These are phyloP conservation scores for Sordariomycetes sp. DNA, from an alignment of 2,329 filamentous ascomycete genomes.

Conservation along the genomic window DNA sequence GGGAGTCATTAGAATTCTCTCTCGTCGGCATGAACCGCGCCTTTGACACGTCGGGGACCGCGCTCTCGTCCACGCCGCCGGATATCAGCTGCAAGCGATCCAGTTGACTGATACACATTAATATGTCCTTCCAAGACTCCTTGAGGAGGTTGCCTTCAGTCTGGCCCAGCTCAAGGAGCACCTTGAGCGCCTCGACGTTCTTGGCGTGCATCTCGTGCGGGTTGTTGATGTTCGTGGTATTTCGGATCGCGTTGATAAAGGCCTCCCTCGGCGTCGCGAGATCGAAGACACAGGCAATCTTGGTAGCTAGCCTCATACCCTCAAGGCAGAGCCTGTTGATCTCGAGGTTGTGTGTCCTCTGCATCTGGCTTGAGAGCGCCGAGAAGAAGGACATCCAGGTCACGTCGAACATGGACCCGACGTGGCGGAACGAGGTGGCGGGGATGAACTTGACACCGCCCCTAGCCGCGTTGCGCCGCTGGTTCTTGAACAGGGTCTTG, in stretches of 20 bases:
- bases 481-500: conserved; percentile 82
- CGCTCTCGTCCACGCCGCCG: conserved; percentile 84
- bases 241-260: conserved; percentile 84
- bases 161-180: conserved; percentile 80
- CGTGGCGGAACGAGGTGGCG: conserved; percentile 85
- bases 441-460: conserved; percentile 68
- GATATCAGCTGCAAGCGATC: conserved; percentile 92
- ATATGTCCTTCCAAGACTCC: conserved; percentile 87
- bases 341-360: conserved; percentile 85
- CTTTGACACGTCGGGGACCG: conserved; percentile 83
- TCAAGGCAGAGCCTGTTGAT: conserved; percentile 89
- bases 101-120: conserved; percentile 91
- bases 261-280: conserved; percentile 87
- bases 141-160: conserved; percentile 83
- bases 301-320: conserved; percentile 86
- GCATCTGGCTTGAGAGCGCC: conserved; percentile 81
- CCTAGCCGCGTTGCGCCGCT: conserved; percentile 66
- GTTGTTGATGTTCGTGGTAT: conserved; percentile 93
- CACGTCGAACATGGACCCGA: conserved; percentile 96
- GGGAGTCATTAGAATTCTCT: conserved; percentile 16
- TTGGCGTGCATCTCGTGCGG: conserved; percentile 90
- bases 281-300: conserved; percentile 87
- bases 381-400: conserved; percentile 99
- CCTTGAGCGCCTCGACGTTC: conserved; percentile 89
- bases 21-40: conserved; percentile 52